These are phyloP conservation scores for Microcos paniculata DNA, from an alignment of 345 rosid species.

Conservation along the genomic window DNA sequence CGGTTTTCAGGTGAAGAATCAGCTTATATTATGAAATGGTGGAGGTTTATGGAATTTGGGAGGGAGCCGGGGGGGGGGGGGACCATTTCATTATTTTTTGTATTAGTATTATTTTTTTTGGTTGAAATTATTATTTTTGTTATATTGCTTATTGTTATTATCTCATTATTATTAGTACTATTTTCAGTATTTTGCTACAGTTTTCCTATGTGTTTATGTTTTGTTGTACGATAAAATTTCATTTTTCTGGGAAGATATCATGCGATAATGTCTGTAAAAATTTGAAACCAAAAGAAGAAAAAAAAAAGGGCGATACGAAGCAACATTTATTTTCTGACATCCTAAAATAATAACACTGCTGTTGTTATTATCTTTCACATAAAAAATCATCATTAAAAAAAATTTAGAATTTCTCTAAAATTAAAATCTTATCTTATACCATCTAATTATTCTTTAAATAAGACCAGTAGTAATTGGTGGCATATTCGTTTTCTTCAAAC, in stretches of 20 bases:
- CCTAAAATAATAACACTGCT: not conserved
- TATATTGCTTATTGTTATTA: not conserved
- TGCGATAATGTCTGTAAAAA: not conserved
- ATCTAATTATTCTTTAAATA: too few species aligned
- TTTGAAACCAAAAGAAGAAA: too few species aligned
- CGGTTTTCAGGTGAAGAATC: conserved; percentile 32
- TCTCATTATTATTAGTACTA: not conserved
- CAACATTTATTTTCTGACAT: too few species aligned
- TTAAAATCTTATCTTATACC: too few species aligned
- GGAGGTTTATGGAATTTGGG: not conserved
- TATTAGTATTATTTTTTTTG: not conserved
- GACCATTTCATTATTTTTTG: conserved; percentile 15
- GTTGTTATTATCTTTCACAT: too few species aligned
- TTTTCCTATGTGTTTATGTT: not conserved
- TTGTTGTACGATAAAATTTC: not conserved
- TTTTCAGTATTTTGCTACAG: too few species aligned
- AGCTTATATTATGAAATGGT: conserved; percentile 3
- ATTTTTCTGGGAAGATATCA: not conserved
- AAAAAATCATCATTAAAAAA: too few species aligned
- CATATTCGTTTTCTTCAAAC: too few species aligned
- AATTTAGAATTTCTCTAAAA: too few species aligned
- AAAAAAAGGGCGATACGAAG: too few species aligned
- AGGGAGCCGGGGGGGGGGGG: not conserved
- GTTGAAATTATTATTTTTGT: not conserved
- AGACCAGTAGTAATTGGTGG: too few species aligned